Evolutionary conservation across 2,329 filamentous ascomycete genomes (phyloP).

Genomic region (Teratosphaeria destructans): DNA sequence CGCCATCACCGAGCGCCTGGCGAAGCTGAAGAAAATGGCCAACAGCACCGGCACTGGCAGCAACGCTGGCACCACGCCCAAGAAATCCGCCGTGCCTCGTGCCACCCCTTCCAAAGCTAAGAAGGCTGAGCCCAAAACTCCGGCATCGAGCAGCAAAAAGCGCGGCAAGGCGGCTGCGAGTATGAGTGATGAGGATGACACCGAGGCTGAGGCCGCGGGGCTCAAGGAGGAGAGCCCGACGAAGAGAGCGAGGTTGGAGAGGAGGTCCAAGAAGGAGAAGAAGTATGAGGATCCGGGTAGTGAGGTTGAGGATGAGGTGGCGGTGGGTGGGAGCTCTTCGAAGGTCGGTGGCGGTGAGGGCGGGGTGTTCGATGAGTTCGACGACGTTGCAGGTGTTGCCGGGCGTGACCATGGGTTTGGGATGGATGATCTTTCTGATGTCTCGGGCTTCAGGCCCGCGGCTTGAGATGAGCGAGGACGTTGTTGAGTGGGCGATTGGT

Average conservation of each 20-base stretch:
- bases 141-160: background rate
- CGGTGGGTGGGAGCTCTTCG: background rate
- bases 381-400: background rate
- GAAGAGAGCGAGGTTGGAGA: slow-evolving; percentile 4
- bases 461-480: background rate
- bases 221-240: background rate
- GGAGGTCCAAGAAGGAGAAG: slow-evolving; percentile 2
- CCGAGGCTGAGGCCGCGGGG: background rate
- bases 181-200: slow-evolving; percentile 18
- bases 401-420: background rate
- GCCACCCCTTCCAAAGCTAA: background rate
- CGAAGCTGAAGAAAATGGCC: background rate
- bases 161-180: background rate
- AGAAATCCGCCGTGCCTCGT: background rate
- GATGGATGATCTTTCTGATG: background rate
- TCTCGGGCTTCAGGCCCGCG: background rate
- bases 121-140: background rate
- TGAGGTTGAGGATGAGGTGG: slow-evolving; percentile 1
- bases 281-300: background rate
- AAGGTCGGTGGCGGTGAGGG: background rate
- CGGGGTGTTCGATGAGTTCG: background rate
- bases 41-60: background rate
- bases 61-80: background rate
- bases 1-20: background rate
- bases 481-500: background rate